A percentile compares a stretch with the other conserved stretches of the same genome.
Conservation (phyloP, 1,139 yeast species). For the Kazachstania sp. region DNA sequence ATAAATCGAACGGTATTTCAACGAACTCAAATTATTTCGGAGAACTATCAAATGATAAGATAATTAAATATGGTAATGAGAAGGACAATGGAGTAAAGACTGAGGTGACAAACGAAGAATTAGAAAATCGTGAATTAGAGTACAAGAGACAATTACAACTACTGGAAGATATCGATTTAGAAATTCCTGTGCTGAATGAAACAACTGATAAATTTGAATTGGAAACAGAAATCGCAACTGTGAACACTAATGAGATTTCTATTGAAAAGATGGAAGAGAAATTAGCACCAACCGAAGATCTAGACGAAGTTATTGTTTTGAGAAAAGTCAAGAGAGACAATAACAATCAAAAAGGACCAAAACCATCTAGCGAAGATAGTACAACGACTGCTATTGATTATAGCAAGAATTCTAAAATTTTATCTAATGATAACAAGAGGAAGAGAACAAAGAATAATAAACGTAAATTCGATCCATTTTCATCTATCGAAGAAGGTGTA, state of each 20-base stretch:
- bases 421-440: conserved; percentile 22
- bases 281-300: conserved; percentile 13
- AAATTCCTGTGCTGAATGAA: conserved; percentile 3
- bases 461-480: conserved; percentile 56
- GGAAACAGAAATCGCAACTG: background rate
- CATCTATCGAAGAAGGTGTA: conserved; percentile 41
- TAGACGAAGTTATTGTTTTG: conserved; percentile 49
- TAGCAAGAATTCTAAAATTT: conserved; percentile 40
- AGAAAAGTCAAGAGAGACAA: conserved; percentile 25
- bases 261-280: conserved; percentile 3
- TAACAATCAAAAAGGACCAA: conserved; percentile 14
- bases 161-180: conserved; percentile 7
- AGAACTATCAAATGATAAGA: conserved; percentile 1
- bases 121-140: conserved; percentile 3
- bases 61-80: conserved; percentile 5
- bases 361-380: conserved; percentile 8
- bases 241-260: background rate
- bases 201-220: background rate
- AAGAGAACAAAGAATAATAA: conserved; percentile 28
- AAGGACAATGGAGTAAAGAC: background rate
- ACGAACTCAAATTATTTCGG: conserved; percentile 9
- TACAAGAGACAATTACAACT: conserved; percentile 4
- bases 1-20: background rate
- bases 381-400: conserved; percentile 39
- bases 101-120: background rate